Percentiles rank a stretch among this genome's conserved stretches.
Evolutionary conservation across 1,139 yeast genomes (phyloP).

Genomic region (Geotrichum fermentans): DNA sequence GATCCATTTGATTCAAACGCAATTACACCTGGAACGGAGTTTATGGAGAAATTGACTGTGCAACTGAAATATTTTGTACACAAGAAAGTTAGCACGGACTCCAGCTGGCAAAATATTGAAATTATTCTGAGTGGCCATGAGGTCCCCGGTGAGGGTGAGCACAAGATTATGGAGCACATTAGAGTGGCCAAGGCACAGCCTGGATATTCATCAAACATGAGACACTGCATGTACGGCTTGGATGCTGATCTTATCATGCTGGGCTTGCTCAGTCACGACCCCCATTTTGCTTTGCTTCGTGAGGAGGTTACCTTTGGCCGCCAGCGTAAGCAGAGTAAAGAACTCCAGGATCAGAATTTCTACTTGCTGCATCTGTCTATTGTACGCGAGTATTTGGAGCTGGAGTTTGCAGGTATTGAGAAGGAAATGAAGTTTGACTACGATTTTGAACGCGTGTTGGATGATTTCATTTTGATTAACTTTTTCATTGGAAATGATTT

Average conservation of each 20-base stretch:
- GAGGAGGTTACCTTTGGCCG: conserved; percentile 92
- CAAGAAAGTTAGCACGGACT: conserved; percentile 76
- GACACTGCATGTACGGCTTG: conserved; percentile 91
- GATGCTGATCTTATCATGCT: conserved; percentile 97
- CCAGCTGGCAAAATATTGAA: conserved; percentile 84
- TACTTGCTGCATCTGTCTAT: conserved; percentile 77
- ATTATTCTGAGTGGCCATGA: conserved; percentile 91
- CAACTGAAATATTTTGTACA: conserved; percentile 88
- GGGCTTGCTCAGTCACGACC: conserved; percentile 93
- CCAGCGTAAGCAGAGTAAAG: conserved; percentile 44
- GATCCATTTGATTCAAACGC: conserved; percentile 79
- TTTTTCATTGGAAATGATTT: conserved; percentile 97
- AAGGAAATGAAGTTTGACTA: conserved; percentile 58
- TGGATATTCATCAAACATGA: conserved; percentile 79
- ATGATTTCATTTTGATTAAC: conserved; percentile 87
- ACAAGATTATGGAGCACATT: conserved; percentile 91
- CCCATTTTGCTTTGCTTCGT: conserved; percentile 88
- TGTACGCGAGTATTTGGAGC: conserved; percentile 82
- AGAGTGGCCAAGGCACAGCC: conserved; percentile 82
- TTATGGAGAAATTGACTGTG: conserved; percentile 82
- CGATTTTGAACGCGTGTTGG: conserved; percentile 82
- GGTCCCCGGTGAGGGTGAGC: conserved; percentile 99
- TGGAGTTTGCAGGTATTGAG: conserved; percentile 73
- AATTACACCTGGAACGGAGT: conserved; percentile 98
- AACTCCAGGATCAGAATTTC: conserved; percentile 72